Evolutionary conservation across 257 asterid species (phyloP).

Genomic region (Primulina tabacum): DNA sequence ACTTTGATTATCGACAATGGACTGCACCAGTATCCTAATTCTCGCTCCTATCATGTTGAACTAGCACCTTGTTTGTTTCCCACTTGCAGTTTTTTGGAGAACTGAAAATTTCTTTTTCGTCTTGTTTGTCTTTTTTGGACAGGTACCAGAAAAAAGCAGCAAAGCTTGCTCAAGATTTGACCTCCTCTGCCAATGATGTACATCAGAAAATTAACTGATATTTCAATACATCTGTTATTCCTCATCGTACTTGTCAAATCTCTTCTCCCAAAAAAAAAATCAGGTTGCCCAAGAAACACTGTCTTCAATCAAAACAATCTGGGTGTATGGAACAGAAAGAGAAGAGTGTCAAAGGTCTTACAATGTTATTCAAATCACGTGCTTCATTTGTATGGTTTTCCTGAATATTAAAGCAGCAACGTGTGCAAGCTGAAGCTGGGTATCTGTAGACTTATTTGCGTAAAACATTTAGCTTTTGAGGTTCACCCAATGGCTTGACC

Average conservation of each 20-base stretch:
- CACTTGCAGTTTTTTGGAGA: background rate
- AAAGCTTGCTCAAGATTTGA: constrained; percentile 39
- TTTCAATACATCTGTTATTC: constrained; percentile 21
- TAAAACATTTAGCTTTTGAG: constrained; percentile 26
- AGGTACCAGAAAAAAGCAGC: constrained; percentile 59
- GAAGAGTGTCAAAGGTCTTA: constrained; percentile 44
- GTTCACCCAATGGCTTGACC: constrained; percentile 35
- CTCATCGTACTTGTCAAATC: constrained; percentile 2
- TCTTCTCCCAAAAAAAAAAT: constrained; percentile 6
- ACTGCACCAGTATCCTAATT: background rate
- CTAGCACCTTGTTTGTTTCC: background rate
- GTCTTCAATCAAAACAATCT: constrained; percentile 41
- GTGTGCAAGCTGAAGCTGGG: constrained; percentile 4
- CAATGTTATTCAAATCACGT: constrained; percentile 3
- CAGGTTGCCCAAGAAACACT: constrained; percentile 48
- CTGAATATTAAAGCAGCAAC: constrained; percentile 6
- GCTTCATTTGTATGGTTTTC: background rate
- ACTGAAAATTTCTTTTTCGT: background rate
- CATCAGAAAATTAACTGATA: constrained; percentile 22
- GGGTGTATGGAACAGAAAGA: constrained; percentile 50
- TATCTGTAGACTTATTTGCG: constrained; percentile 18
- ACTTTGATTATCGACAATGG: background rate
- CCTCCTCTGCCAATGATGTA: constrained; percentile 50
- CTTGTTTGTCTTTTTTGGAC: constrained; percentile 19
- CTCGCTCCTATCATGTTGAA: background rate